Conservation (phyloP, 768 basidiomycete species). For the Russula brevipes region DNA sequence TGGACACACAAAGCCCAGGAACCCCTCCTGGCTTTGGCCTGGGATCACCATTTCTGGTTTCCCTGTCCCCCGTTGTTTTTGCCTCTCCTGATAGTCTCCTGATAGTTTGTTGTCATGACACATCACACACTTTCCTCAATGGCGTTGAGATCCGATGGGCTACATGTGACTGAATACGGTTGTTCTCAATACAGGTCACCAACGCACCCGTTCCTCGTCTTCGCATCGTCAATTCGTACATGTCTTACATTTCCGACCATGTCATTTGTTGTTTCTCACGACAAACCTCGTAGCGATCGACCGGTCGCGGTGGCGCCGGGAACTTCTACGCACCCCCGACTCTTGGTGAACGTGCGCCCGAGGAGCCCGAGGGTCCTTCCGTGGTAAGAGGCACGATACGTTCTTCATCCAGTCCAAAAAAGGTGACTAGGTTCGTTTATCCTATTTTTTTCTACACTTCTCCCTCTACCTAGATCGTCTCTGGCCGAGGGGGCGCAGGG, state of each 20-base stretch:
- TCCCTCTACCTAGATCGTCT: not conserved
- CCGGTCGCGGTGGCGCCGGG: constrained; percentile 18
- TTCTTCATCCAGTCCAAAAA: not conserved
- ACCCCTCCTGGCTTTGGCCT: not conserved
- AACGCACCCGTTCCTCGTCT: not conserved
- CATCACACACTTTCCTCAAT: not conserved
- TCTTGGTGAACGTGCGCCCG: not conserved
- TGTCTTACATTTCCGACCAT: not conserved
- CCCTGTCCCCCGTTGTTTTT: not conserved
- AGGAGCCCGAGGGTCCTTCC: not conserved
- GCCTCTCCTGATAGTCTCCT: no score
- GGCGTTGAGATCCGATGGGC: not conserved
- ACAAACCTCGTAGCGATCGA: not conserved
- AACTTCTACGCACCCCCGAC: constrained; percentile 4
- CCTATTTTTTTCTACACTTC: not conserved
- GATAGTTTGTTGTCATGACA: not conserved
- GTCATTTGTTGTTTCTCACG: not conserved
- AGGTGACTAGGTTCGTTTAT: not conserved
- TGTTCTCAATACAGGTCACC: not conserved
- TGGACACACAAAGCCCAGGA: not conserved
- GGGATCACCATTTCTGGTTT: not conserved
- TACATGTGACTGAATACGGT: not conserved
- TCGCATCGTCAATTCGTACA: not conserved
- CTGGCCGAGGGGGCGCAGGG: constrained; percentile 20
- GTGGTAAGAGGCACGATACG: not conserved